These are phyloP conservation scores for Albugo candida DNA, from an alignment of 352 stramenopile genomes.

Conservation along the genomic window DNA sequence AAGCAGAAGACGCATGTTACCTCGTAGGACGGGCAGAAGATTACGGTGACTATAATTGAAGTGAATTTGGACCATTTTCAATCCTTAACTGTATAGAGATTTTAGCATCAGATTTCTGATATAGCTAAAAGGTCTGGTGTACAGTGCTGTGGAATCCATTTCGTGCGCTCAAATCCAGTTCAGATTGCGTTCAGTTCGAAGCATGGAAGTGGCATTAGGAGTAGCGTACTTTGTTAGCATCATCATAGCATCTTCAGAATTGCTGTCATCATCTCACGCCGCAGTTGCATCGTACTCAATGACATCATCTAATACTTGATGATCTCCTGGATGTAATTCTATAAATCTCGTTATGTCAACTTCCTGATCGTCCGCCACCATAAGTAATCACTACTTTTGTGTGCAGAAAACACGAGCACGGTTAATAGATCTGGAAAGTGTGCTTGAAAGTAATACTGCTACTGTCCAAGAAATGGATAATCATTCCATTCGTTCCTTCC, in stretches of 20 bases:
- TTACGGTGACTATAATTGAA: no score
- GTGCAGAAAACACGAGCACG: conserved; percentile 24
- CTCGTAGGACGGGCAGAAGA: no score
- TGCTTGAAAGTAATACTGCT: conserved; percentile 54
- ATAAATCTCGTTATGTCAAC: conserved; percentile 54
- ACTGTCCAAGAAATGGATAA: conserved; percentile 37
- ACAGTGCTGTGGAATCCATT: no score
- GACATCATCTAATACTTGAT: conserved; percentile 50
- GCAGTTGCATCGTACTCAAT: conserved; percentile 42
- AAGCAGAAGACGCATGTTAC: no score
- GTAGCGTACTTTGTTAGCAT: conserved; percentile 45
- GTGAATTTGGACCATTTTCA: no score
- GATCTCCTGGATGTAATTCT: conserved; percentile 36
- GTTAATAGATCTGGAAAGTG: conserved; percentile 39
- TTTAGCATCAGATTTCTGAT: no score
- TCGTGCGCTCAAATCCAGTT: conserved; percentile 19
- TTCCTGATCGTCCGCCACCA: conserved; percentile 35
- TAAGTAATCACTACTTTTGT: conserved; percentile 20
- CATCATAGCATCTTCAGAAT: conserved; percentile 30
- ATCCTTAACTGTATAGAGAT: no score
- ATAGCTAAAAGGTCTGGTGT: no score
- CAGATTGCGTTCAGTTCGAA: conserved; percentile 17
- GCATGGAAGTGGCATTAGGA: conserved; percentile 7
- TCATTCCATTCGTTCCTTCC: conserved; percentile 20
- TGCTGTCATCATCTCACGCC: conserved; percentile 50